Percentiles rank a stretch among this genome's conserved stretches.
phyloP scores from a whole-genome alignment of 1,284 basidiomycete species.

The Heterobasidion occidentale region DNA sequence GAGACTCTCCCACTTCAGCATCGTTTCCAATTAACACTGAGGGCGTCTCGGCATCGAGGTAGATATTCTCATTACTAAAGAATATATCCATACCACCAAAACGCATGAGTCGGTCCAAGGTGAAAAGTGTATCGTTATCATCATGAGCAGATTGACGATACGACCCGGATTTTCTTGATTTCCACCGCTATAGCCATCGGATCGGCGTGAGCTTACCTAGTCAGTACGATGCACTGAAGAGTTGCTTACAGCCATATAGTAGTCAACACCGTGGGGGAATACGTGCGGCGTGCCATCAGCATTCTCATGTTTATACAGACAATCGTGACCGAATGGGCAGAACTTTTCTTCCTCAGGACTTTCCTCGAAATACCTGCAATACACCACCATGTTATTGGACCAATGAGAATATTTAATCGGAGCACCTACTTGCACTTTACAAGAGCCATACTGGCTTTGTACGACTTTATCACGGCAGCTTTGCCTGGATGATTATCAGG shows the following conservation, averaged over 20 bases:
- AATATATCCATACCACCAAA: background rate
- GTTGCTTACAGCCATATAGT: conserved; percentile 37
- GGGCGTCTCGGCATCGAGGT: background rate
- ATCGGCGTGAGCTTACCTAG: background rate
- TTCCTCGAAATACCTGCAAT: conserved; percentile 49
- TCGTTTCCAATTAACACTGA: background rate
- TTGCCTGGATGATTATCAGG: conserved; percentile 46
- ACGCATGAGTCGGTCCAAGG: background rate
- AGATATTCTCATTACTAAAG: background rate
- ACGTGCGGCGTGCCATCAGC: conserved; percentile 53
- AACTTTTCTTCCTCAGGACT: conserved; percentile 29
- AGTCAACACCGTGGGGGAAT: conserved; percentile 46
- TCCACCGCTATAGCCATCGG: conserved; percentile 6
- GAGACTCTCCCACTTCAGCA: background rate
- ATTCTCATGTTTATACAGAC: conserved; percentile 66
- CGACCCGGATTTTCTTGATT: background rate
- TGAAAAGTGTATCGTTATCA: background rate
- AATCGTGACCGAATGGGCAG: conserved; percentile 71
- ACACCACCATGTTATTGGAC: background rate
- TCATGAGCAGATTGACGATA: background rate
- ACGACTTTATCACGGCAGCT: conserved; percentile 38
- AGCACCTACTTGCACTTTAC: conserved; percentile 52
- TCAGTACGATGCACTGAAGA: background rate
- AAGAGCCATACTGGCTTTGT: conserved; percentile 63
- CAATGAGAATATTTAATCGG: background rate